Conservation (phyloP, 495 filamentous ascomycete genomes). For the Penicillium coprophilum region DNA sequence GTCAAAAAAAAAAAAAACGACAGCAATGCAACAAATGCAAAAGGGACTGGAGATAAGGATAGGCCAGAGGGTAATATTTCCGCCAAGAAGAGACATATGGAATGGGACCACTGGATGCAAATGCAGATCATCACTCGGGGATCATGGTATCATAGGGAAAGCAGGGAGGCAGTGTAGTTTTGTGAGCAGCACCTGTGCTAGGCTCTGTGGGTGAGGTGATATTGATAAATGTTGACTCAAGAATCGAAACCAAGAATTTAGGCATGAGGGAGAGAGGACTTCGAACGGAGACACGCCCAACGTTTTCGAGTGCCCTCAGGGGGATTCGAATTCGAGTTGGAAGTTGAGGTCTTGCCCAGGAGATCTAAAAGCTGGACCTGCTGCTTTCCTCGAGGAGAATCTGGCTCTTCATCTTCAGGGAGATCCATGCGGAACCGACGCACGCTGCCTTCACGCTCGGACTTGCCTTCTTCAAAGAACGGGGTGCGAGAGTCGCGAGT, state of each 20-base stretch:
- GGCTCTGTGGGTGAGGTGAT: neutral
- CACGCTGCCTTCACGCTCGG: conserved; percentile 47
- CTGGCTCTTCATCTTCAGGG: conserved; percentile 30
- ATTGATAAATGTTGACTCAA: neutral
- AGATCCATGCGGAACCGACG: conserved; percentile 52
- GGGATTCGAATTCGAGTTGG: neutral
- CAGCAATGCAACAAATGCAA: conserved; percentile 6
- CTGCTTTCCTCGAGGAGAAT: neutral
- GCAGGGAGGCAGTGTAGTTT: neutral
- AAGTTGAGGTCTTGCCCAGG: neutral
- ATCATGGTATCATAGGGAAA: conserved; percentile 17
- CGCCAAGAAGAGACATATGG: neutral
- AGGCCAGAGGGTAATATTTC: neutral
- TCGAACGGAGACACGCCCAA: conserved; percentile 23
- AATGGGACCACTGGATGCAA: conserved; percentile 7
- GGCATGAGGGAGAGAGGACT: conserved; percentile 12
- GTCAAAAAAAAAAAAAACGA: neutral
- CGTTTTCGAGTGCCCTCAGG: conserved; percentile 15
- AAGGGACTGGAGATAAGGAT: neutral
- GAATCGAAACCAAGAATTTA: neutral
- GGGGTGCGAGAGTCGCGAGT: conserved; percentile 31
- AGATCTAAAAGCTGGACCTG: conserved; percentile 15
- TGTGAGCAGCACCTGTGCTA: conserved; percentile 8
- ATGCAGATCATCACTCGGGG: conserved; percentile 10
- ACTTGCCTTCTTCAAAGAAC: conserved; percentile 46